Evolutionary conservation across 805 yeast species (phyloP), one percentile per base, ranked within the genome.

Genomic region (Lipomyces spencermartinsiae): DNA sequence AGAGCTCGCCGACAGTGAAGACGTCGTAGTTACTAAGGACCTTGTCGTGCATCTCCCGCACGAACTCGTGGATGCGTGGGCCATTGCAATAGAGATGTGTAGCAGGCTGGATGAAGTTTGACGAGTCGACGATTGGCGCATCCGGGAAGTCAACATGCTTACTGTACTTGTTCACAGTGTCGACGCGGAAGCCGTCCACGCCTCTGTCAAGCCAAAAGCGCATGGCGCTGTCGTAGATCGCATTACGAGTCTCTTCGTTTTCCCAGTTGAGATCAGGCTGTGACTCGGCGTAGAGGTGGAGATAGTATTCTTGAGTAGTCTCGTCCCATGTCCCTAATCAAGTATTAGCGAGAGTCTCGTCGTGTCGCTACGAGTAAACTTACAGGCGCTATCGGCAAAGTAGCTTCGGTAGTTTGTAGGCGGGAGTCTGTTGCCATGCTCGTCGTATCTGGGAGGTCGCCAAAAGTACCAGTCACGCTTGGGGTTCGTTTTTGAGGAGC

Each of bases 231-330:
- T 83, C 78, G 77, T 84, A 84, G 64, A 86, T 67, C 46, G 79
- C 80, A 12, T 70, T 71, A 19, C 80, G 69, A 46, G 75, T 78
- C 73, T 77, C 83, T 64, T 81, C 73, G 73, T 82, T 85, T 71
- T 86, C 89, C 89, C 89, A 86, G 78, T 86, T 86, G 73, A 86
- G 79, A 74, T 86, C 89, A 16, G 89, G 89, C 77, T 86, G 89
- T 35, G 82, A 74, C 61, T 77, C 78, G 16, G 87, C 87, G 77
- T 85, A 86, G 67, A 85, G 78, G 64, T 81, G 83, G 71, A 86
- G 77, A 76, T 85, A 86, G 78, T 85, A 86, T 76, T 86, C 88
- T 59, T 82, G 81, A 19, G 88, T 85, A 1, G 58, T 43, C 70
- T 84, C 87, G 75, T 86, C 89, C 75, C 81, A 86, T 84, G 49